Evolutionary conservation across 2,329 filamentous ascomycete genomes (phyloP), one percentile per base, ranked within the genome.

Genomic region (Zasmidium cellare): DNA sequence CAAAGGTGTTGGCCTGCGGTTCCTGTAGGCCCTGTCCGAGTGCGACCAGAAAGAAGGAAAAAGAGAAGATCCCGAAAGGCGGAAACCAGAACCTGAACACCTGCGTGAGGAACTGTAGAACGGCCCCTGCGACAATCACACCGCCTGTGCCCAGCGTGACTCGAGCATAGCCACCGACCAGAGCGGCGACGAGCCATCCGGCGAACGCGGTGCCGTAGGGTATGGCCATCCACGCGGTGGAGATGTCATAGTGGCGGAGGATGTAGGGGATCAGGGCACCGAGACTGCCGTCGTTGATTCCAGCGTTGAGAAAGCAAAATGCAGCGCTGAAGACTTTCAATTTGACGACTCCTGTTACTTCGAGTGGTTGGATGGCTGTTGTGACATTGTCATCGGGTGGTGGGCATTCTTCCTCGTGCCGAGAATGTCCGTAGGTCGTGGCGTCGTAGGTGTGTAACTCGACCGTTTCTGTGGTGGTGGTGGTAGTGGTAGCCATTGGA

Each of bases 221-320:
- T 24, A 28, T 46, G 14, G 44, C 18, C 9, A 69, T 67, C 57
- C 58, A 38, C 65, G 82, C 80, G 0, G 82, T 85, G 12, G 72
- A 79, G 47, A 86, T 79, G 3, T 74, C 61, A 65, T 87, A 87
- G 2, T 80, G 79, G 3, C 79, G 76, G 3, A 88, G 77, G 9
- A 88, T 78, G 65, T 88, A 86, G 0, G 86, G 86, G 1, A 88
- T 80, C 14, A 89, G 62, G 1, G 86, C 79, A 2, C 86, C 86
- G 0, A 88, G 74, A 59, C 81, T 86, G 28, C 86, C 86, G 67
- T 88, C 86, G 56, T 87, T 88, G 49, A 84, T 76, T 0, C 86
- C 86, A 0, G 86, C 84, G 25, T 85, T 83, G 66, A 88, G 87
- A 74, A 88, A 88, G 0, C 84, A 85, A 61, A 87, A 82, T 0